Conservation (phyloP, 2,329 filamentous ascomycete species). For the Cladophialophora yegresii region DNA sequence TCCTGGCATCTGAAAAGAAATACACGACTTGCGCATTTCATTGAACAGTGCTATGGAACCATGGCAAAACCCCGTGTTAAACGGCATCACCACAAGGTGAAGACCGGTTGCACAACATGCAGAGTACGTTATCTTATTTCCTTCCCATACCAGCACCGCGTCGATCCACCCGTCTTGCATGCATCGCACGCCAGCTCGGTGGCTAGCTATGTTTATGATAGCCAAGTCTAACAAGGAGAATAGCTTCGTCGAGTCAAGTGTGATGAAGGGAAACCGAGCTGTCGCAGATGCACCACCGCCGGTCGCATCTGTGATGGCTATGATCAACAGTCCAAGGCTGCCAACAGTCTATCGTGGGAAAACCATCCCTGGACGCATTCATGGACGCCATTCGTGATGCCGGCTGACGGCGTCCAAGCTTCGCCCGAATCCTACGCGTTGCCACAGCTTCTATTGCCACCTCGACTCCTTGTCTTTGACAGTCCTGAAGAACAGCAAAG, state of each 20-base stretch:
- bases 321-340: neutral
- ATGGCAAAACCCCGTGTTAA: neutral
- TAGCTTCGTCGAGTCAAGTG: constrained; percentile 18
- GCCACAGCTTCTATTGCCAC: constrained; percentile 4
- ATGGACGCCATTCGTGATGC: constrained; percentile 15
- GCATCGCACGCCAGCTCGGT: neutral
- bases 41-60: neutral
- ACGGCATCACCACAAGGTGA: constrained; percentile 14
- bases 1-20: neutral
- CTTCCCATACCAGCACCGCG: neutral
- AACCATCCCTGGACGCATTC: constrained; percentile 16
- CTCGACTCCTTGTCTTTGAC: constrained; percentile 18
- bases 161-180: neutral
- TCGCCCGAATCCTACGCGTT: neutral
- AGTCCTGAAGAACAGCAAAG: constrained; percentile 14
- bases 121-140: constrained; percentile 1
- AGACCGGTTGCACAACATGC: constrained; percentile 16
- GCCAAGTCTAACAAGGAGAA: neutral
- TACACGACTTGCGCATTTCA: neutral
- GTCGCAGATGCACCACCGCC: constrained; percentile 7
- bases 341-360: constrained; percentile 12
- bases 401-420: neutral
- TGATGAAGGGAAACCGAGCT: constrained; percentile 19
- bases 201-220: neutral
- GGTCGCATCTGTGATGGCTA: constrained; percentile 19